A percentile compares a stretch with the other conserved stretches of the same genome.
These are phyloP conservation scores for Posidonia oceanica DNA, from an alignment of 116 monocot genomes.

Conservation along the genomic window DNA sequence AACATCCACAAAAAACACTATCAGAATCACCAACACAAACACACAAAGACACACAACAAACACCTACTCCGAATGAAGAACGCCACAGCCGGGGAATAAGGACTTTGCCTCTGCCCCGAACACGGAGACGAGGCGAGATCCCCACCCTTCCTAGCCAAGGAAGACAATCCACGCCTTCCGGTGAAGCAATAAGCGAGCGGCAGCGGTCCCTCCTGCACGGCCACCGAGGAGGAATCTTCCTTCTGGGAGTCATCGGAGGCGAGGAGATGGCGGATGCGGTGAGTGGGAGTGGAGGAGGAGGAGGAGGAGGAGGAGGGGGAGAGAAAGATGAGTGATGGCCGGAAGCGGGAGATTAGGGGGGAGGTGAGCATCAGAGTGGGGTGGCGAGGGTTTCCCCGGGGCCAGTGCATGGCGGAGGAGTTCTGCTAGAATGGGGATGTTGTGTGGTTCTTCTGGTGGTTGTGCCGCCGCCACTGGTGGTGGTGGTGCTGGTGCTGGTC, in stretches of 20 bases:
- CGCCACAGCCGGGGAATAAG: slow-evolving; percentile 2
- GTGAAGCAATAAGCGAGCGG: background rate
- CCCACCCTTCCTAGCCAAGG: background rate
- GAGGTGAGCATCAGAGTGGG: slow-evolving; percentile 10
- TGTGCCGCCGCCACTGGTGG: too few species aligned
- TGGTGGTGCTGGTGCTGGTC: too few species aligned
- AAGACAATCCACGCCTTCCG: background rate
- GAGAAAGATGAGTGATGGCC: background rate
- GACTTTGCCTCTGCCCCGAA: background rate
- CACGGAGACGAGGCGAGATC: too few species aligned
- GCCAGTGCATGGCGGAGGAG: too few species aligned
- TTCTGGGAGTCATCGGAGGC: slow-evolving; percentile 1
- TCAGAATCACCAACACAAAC: background rate
- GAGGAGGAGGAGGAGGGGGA: background rate
- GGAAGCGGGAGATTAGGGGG: slow-evolving; percentile 6
- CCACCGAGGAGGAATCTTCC: background rate
- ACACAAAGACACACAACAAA: background rate
- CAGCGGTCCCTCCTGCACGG: background rate
- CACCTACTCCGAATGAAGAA: slow-evolving; percentile 21
- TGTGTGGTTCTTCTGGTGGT: too few species aligned
- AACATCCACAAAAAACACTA: background rate
- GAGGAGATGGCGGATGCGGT: background rate
- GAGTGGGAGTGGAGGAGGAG: background rate
- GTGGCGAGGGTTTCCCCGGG: background rate
- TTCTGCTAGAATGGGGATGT: too few species aligned